Percentiles rank a stretch among this genome's conserved stretches.
Conservation (phyloP, 352 stramenopile genomes). For the Globisporangium cystogenes region DNA sequence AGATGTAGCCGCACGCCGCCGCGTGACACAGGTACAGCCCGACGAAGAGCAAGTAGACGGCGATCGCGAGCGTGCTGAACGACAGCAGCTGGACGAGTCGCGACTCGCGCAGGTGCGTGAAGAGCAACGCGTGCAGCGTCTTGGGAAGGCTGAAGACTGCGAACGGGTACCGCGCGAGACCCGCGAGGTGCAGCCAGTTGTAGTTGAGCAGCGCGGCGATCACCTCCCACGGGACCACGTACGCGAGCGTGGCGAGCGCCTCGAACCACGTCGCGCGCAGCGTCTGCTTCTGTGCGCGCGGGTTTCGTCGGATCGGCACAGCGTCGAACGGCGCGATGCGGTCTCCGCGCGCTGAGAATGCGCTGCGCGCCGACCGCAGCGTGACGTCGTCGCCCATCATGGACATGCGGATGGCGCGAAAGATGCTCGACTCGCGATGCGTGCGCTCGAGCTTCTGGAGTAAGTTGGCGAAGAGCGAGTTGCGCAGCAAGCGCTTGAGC, state of each 20-base stretch:
- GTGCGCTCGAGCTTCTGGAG: constrained; percentile 2
- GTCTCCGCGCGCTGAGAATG: constrained; percentile 9
- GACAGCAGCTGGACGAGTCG: constrained; percentile 26
- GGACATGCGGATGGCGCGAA: constrained; percentile 4
- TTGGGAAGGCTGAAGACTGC: constrained; percentile 10
- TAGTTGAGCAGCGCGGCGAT: constrained; percentile 19
- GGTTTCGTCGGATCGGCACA: constrained; percentile 1
- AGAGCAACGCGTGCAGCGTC: constrained; percentile 18
- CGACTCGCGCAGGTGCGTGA: constrained; percentile 15
- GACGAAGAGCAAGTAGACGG: constrained; percentile 31
- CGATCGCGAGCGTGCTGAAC: constrained; percentile 42
- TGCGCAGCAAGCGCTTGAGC: constrained; percentile 1
- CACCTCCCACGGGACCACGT: constrained; percentile 32
- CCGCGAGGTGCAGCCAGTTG: constrained; percentile 44
- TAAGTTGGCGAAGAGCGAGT: not conserved
- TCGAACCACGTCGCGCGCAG: constrained; percentile 1
- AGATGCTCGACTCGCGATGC: constrained; percentile 5
- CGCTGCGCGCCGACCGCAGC: constrained; percentile 6
- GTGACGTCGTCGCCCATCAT: constrained; percentile 2
- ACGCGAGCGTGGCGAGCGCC: constrained; percentile 1
- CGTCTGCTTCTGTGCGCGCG: constrained; percentile 2
- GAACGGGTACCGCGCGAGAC: constrained; percentile 20
- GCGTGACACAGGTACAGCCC: constrained; percentile 58
- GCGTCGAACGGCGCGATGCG: constrained; percentile 13
- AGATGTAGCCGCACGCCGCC: constrained; percentile 51